Percentiles rank a stretch among this genome's conserved stretches.
phyloP scores from a whole-genome alignment of 2,329 filamentous ascomycete species.

The Ophioceras dolichostomum region DNA sequence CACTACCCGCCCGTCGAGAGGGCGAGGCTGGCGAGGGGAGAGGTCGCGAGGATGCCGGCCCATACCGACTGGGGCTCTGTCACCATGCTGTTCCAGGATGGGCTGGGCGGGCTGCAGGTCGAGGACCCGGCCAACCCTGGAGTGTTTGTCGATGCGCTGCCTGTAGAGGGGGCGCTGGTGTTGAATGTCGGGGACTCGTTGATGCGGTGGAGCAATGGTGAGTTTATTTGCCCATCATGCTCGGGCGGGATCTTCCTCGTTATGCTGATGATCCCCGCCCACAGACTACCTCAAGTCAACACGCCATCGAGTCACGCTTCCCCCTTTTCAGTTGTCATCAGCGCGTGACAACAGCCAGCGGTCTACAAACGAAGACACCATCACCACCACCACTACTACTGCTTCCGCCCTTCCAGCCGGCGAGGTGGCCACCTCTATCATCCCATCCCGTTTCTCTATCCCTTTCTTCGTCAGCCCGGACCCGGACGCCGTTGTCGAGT shows the following conservation, averaged over 20 bases:
- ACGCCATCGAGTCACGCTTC: conserved; percentile 40
- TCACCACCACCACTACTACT: too few species aligned
- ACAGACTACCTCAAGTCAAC: conserved; percentile 36
- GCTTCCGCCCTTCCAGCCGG: too few species aligned
- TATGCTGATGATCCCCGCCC: not conserved
- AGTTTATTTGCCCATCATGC: not conserved
- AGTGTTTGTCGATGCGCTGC: conserved; percentile 25
- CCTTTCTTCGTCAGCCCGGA: conserved; percentile 44
- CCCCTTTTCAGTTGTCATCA: too few species aligned
- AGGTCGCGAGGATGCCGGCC: conserved; percentile 14
- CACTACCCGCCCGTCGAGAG: conserved; percentile 32
- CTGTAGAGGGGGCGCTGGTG: conserved; percentile 17
- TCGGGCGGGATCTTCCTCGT: not conserved
- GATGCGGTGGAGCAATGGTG: conserved; percentile 25
- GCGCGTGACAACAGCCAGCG: too few species aligned
- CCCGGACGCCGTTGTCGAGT: conserved; percentile 34
- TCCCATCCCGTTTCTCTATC: conserved; percentile 38
- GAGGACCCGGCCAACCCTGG: conserved; percentile 18
- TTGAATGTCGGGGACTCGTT: conserved; percentile 28
- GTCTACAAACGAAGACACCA: too few species aligned
- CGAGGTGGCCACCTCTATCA: too few species aligned
- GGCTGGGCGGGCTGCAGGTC: conserved; percentile 29
- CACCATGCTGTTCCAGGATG: conserved; percentile 32
- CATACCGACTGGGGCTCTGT: conserved; percentile 27
- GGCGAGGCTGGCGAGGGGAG: conserved; percentile 13